phyloP scores from a whole-genome alignment of 257 asterid species.

The Buddleja alternifolia region DNA sequence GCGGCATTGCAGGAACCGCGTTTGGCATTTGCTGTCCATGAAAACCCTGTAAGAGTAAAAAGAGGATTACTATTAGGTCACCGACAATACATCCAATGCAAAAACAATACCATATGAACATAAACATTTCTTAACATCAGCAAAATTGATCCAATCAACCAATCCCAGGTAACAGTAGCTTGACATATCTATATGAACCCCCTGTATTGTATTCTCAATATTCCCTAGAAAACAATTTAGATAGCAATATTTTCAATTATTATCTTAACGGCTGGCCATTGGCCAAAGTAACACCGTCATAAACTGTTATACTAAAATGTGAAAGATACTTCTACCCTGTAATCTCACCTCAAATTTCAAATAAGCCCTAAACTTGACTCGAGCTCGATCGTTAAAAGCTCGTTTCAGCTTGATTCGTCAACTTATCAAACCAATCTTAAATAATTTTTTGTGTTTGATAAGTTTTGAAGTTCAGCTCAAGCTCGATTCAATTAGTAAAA shows the following conservation, averaged over 20 bases:
- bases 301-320: background rate
- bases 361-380: slow-evolving; percentile 22
- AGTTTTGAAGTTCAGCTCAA: too few relatives aligned
- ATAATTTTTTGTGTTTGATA: too few relatives aligned
- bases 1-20: slow-evolving; percentile 65
- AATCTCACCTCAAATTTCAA: slow-evolving; percentile 13
- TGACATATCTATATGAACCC: background rate
- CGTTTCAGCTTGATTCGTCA: too few relatives aligned
- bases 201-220: background rate
- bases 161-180: background rate
- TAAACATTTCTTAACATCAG: slow-evolving; percentile 14
- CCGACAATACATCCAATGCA: background rate
- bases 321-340: background rate
- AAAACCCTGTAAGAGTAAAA: slow-evolving; percentile 57
- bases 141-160: slow-evolving; percentile 12
- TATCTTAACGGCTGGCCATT: background rate
- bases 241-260: background rate
- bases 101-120: background rate
- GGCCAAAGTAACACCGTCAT: background rate
- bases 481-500: too few relatives aligned
- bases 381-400: too few relatives aligned
- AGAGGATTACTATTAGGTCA: slow-evolving; percentile 8
- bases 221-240: background rate
- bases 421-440: too few relatives aligned
- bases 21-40: slow-evolving; percentile 73